Percentiles rank a stretch among this genome's conserved stretches.
Evolutionary conservation across 768 basidiomycete genomes (phyloP).

Genomic region (Hericium coralloides): DNA sequence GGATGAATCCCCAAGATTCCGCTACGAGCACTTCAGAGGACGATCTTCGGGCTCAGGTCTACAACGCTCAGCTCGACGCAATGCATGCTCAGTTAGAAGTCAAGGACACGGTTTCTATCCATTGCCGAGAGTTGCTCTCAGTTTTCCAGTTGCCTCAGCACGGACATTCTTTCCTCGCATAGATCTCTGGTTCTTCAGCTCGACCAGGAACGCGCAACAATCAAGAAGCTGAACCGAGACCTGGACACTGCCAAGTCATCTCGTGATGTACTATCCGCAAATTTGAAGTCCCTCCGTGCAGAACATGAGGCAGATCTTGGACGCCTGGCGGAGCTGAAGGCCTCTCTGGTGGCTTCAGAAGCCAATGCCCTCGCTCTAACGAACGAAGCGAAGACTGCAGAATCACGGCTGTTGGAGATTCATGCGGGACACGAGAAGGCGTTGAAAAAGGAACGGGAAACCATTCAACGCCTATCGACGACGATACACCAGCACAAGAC

Average conservation of each 20-base stretch:
- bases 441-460: conserved; percentile 25
- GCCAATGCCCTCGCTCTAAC: conserved; percentile 18
- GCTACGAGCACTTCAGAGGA: background rate
- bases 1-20: background rate
- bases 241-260: conserved; percentile 32
- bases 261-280: conserved; percentile 32
- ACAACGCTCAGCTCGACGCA: background rate
- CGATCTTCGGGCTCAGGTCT: background rate
- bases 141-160: background rate
- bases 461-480: conserved; percentile 36
- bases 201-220: conserved; percentile 7
- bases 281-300: conserved; percentile 25
- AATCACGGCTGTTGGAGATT: conserved; percentile 24
- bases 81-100: background rate
- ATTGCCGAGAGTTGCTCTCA: background rate
- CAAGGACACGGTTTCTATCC: too few species aligned
- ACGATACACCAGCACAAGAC: conserved; percentile 47
- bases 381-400: conserved; percentile 18
- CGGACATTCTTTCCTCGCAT: conserved; percentile 4
- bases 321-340: conserved; percentile 16
- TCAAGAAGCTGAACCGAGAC: conserved; percentile 22
- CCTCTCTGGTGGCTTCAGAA: conserved; percentile 13
- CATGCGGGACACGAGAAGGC: conserved; percentile 20
- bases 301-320: conserved; percentile 14
- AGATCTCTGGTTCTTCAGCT: conserved; percentile 13